Percentiles rank a stretch among this genome's conserved stretches.
Conservation (phyloP, 768 basidiomycete species). For the Phaeotremella fagi region DNA sequence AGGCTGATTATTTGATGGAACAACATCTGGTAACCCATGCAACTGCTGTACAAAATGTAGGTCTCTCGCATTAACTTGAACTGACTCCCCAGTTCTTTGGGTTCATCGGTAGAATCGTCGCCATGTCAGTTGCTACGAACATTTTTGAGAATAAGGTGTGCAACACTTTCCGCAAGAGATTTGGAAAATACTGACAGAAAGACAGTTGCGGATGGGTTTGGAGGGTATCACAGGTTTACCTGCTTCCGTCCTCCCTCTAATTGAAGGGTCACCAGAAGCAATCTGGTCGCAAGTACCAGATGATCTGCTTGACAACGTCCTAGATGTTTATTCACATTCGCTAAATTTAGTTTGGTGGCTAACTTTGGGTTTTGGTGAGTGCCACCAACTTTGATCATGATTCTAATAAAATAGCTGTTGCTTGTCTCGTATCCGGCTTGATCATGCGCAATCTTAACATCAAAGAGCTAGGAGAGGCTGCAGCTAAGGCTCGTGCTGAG, state of each 20-base stretch:
- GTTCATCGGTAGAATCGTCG: slow-evolving; percentile 27
- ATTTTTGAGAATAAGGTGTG: slow-evolving; percentile 37
- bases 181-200: not conserved
- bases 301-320: not conserved
- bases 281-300: slow-evolving; percentile 13
- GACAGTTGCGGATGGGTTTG: slow-evolving; percentile 12
- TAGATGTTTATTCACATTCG: slow-evolving; percentile 11
- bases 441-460: slow-evolving; percentile 19
- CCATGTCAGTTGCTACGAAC: slow-evolving; percentile 30
- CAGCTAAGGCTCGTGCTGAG: slow-evolving; percentile 1
- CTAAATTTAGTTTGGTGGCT: slow-evolving; percentile 20
- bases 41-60: slow-evolving; percentile 9
- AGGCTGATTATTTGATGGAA: slow-evolving; percentile 23
- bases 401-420: slow-evolving; percentile 3
- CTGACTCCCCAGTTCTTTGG: slow-evolving; percentile 9
- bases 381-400: not conserved
- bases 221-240: slow-evolving; percentile 4
- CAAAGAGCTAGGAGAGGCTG: slow-evolving; percentile 12
- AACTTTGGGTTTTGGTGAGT: slow-evolving; percentile 12
- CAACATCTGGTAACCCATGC: slow-evolving; percentile 18
- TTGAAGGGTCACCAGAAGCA: slow-evolving; percentile 7
- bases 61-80: not conserved
- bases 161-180: not conserved
- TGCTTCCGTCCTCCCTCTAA: not conserved
- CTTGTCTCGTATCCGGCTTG: slow-evolving; percentile 8